Percentiles rank a stretch among this genome's conserved stretches.
Conservation (phyloP, 495 filamentous ascomycete species). For the Penicillium ochrochloron region DNA sequence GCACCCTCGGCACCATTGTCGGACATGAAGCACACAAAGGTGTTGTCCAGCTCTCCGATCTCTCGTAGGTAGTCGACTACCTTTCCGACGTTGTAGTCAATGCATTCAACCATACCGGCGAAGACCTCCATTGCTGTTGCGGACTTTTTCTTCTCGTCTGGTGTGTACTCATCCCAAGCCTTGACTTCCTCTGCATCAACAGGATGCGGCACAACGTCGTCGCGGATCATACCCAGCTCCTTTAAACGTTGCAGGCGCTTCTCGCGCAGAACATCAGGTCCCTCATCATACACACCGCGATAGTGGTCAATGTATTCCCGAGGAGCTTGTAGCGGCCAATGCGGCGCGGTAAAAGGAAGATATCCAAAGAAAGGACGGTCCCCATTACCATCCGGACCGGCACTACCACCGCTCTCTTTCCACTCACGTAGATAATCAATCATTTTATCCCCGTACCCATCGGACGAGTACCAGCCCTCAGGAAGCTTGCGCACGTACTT, state of each 20-base stretch:
- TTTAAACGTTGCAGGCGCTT: conserved; percentile 56
- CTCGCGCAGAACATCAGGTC: conserved; percentile 57
- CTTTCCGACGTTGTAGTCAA: conserved; percentile 64
- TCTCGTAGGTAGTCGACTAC: conserved; percentile 59
- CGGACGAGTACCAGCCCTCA: conserved; percentile 60
- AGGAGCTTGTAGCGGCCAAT: conserved; percentile 65
- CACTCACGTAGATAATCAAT: conserved; percentile 58
- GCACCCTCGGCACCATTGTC: conserved; percentile 70
- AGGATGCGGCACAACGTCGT: conserved; percentile 56
- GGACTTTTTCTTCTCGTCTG: conserved; percentile 56
- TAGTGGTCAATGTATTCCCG: conserved; percentile 57
- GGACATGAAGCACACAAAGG: conserved; percentile 66
- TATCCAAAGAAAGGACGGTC: conserved; percentile 65
- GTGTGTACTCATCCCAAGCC: conserved; percentile 55
- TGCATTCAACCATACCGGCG: conserved; percentile 67
- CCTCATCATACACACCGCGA: conserved; percentile 60
- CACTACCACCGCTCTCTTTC: conserved; percentile 44
- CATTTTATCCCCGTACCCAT: conserved; percentile 59
- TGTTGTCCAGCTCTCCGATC: conserved; percentile 66
- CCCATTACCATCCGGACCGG: conserved; percentile 36
- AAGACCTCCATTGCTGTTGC: conserved; percentile 63
- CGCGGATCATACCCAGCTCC: conserved; percentile 53
- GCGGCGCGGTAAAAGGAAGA: conserved; percentile 62
- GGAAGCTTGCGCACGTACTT: conserved; percentile 58
- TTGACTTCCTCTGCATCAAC: conserved; percentile 59